Percentiles rank a stretch among this genome's conserved stretches.
These are phyloP conservation scores for Podosphaera xanthii DNA, from an alignment of 2,329 filamentous ascomycete species.

Conservation along the genomic window DNA sequence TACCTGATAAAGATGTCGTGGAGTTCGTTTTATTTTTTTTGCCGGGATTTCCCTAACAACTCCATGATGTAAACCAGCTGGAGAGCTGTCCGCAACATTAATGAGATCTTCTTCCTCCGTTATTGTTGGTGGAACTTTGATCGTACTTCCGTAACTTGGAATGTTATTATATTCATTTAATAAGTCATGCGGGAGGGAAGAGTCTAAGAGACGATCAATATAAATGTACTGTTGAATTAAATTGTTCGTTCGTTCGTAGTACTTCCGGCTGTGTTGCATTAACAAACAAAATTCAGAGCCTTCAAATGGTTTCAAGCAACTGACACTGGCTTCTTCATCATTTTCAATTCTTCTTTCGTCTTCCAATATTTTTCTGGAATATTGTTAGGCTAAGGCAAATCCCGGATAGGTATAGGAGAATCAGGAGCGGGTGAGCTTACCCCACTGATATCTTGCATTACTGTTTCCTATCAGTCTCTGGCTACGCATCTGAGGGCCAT, in stretches of 20 bases:
- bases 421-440: not conserved
- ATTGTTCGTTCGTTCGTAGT: slow-evolving; percentile 77
- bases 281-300: not conserved
- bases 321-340: slow-evolving; percentile 48
- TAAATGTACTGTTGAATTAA: slow-evolving; percentile 82
- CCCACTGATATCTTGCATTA: slow-evolving; percentile 51
- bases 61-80: not conserved
- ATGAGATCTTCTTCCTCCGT: slow-evolving; percentile 36
- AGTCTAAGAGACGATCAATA: slow-evolving; percentile 77
- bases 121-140: slow-evolving; percentile 47
- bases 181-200: slow-evolving; percentile 73
- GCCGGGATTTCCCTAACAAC: slow-evolving; percentile 13
- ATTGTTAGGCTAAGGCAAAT: not conserved
- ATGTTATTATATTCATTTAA: slow-evolving; percentile 65
- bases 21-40: slow-evolving; percentile 50
- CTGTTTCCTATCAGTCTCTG: slow-evolving; percentile 74
- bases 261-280: slow-evolving; percentile 33
- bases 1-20: slow-evolving; percentile 60
- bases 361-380: slow-evolving; percentile 54
- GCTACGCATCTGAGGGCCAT: slow-evolving; percentile 51
- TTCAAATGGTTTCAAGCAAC: slow-evolving; percentile 7
- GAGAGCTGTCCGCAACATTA: slow-evolving; percentile 6
- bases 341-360: slow-evolving; percentile 46
- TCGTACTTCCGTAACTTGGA: slow-evolving; percentile 5
- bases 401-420: not conserved